Base-by-base conservation (phyloP, 371 early-diverging fungal genomes). In the Apophysomyces elegans region DNA sequence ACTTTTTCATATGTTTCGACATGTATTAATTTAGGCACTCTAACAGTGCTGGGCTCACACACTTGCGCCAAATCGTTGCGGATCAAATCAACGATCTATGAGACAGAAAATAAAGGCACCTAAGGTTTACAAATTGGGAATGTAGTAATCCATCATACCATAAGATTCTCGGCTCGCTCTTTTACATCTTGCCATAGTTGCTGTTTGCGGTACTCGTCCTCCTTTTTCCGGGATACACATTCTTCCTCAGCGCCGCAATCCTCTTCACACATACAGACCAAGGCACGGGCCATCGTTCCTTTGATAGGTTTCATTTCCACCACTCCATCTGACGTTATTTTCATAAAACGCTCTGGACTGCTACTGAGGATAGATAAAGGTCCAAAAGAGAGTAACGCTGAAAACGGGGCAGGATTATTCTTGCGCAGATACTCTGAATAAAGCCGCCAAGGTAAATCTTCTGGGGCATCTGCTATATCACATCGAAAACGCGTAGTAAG, bases 231-330 rank as follows among this genome's bases (percentile, higher is more conserved):
- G 18, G 72, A 70, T 4, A 72, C 63, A 56, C 77, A 79, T 1
- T 45, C 61, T 6, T 61, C 63, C 6, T 72, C 80, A 35, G 66
- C 65, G 63, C 76, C 78, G 45, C 78, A 77, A 7, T 73, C 66
- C 8, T 66, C 57, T 2, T 78, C 46, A 61, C 81, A 84, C 37
- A 75, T 79, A 69, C 84, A 82, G 3, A 71, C 68, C 13, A 83
- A 65, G 1, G 79, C 84, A 21, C 84, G 82, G 0, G 80, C 84
- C 1, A 90, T 76, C 0, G 99, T 97, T 0, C 98, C 99, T 72
- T 98, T 98, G 78, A 97, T 97, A 0, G 99, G 99, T 67, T 95
- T 96, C 97, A 96, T 96, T 67, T 91, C 92, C 5, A 92, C 86
- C 13, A 77, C 70, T 6, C 90, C 83, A 7, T 78, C 78, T 8